phyloP scores from a whole-genome alignment of 2,329 filamentous ascomycete species.

The Akanthomyces uredinophilus region DNA sequence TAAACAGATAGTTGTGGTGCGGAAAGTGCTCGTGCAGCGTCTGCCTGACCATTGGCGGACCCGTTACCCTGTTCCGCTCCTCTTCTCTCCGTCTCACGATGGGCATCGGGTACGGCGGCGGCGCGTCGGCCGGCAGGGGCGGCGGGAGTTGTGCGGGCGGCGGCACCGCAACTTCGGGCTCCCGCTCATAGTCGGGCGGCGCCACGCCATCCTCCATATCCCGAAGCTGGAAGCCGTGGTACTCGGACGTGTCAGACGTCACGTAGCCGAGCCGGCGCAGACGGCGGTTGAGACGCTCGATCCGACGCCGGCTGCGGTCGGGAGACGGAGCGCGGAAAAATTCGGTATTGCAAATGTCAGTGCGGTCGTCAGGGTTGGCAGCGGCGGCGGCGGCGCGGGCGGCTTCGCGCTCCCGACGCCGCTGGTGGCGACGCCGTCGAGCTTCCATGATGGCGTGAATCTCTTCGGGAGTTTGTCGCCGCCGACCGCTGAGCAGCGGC shows the following conservation, averaged over 20 bases:
- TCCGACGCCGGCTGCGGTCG: neutral
- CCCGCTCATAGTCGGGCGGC: constrained; percentile 3
- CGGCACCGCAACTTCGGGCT: neutral
- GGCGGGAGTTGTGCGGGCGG: constrained; percentile 2
- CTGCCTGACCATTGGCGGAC: neutral
- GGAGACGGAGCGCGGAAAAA: neutral
- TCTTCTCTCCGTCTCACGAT: neutral
- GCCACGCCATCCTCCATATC: neutral
- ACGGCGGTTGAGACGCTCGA: constrained; percentile 6
- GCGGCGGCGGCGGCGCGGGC: neutral
- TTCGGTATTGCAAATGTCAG: neutral
- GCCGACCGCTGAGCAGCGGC: neutral
- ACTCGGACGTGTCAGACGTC: neutral
- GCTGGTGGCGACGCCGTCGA: neutral
- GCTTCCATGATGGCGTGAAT: neutral
- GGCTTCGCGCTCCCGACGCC: neutral
- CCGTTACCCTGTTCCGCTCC: neutral
- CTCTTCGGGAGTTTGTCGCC: neutral
- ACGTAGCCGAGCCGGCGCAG: constrained; percentile 4
- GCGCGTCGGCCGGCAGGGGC: neutral
- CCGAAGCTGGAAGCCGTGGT: constrained; percentile 2
- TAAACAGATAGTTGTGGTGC: constrained; percentile 3
- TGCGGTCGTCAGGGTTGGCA: neutral
- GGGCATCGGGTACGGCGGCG: constrained; percentile 2
- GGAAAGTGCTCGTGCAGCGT: neutral